phyloP scores from a whole-genome alignment of 495 filamentous ascomycete species.

The Penicillium canescens region DNA sequence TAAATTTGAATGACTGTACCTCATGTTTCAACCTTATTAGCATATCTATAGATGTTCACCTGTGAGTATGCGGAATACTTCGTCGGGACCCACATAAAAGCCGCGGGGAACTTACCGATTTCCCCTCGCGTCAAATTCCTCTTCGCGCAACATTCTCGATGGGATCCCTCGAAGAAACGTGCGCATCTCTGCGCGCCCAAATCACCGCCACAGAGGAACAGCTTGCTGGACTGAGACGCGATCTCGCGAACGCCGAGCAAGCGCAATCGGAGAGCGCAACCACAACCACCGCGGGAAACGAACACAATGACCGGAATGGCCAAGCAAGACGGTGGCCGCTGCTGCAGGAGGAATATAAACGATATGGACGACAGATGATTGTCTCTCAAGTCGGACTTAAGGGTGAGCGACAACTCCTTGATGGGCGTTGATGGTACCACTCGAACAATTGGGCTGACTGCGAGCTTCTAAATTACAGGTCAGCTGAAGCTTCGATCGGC shows the following conservation, averaged over 20 bases:
- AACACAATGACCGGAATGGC: not conserved
- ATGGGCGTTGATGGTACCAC: not conserved
- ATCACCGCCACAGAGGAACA: slow-evolving; percentile 41
- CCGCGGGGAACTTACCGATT: slow-evolving; percentile 8
- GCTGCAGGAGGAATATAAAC: slow-evolving; percentile 65
- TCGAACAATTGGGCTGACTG: not conserved
- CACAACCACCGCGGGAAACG: slow-evolving; percentile 1
- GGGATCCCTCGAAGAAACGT: slow-evolving; percentile 29
- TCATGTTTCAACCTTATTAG: too few species aligned
- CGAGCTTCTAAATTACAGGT: slow-evolving; percentile 45
- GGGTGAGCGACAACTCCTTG: slow-evolving; percentile 43
- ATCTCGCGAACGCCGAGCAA: slow-evolving; percentile 36
- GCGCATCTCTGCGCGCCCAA: slow-evolving; percentile 41
- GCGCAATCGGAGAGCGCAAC: slow-evolving; percentile 12
- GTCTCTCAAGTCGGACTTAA: slow-evolving; percentile 79
- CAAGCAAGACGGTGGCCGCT: slow-evolving; percentile 59
- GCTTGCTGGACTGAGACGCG: slow-evolving; percentile 35
- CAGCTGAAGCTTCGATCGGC: slow-evolving; percentile 75
- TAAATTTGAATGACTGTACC: too few species aligned
- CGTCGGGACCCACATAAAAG: slow-evolving; percentile 3
- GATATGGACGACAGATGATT: slow-evolving; percentile 93
- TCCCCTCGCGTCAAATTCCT: not conserved
- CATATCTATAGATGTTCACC: too few species aligned
- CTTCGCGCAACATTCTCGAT: slow-evolving; percentile 9
- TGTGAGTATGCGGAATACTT: not conserved